Percentiles rank a stretch among this genome's conserved stretches.
phyloP scores from a whole-genome alignment of 208 protist species.

The Blechomonas ayalai region DNA sequence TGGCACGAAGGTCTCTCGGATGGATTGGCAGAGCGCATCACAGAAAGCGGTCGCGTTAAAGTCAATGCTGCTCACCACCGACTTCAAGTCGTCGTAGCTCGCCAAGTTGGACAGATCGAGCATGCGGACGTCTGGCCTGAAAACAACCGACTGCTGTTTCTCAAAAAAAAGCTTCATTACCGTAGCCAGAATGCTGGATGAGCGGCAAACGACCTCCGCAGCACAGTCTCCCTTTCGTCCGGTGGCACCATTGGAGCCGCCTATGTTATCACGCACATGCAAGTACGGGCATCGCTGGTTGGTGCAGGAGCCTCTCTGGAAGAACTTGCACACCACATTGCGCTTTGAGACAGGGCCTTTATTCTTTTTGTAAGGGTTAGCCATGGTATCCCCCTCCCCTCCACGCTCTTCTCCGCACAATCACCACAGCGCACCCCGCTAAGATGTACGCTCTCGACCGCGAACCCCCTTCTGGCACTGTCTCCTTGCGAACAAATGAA shows the following conservation, averaged over 20 bases:
- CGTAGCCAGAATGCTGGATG: slow-evolving; percentile 42
- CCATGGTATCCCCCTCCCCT: slow-evolving; percentile 8
- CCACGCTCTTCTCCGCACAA: background rate
- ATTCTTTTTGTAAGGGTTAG: slow-evolving; percentile 62
- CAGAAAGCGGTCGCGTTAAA: slow-evolving; percentile 82
- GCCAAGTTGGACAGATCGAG: slow-evolving; percentile 56
- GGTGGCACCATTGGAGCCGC: slow-evolving; percentile 6
- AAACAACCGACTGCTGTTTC: slow-evolving; percentile 67
- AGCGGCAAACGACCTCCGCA: background rate
- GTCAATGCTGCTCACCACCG: slow-evolving; percentile 60
- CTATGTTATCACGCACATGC: slow-evolving; percentile 43
- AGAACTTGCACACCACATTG: slow-evolving; percentile 57
- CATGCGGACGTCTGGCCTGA: slow-evolving; percentile 31
- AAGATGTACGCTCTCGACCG: background rate
- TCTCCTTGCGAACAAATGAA: slow-evolving; percentile 1
- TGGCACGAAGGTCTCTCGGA: slow-evolving; percentile 52
- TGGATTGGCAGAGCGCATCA: slow-evolving; percentile 56
- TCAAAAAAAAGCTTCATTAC: slow-evolving; percentile 88
- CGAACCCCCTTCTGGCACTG: background rate
- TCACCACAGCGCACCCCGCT: background rate
- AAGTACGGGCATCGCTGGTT: slow-evolving; percentile 71
- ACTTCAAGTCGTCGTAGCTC: slow-evolving; percentile 35
- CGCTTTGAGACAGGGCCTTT: slow-evolving; percentile 20
- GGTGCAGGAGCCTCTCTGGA: slow-evolving; percentile 52
- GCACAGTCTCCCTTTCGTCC: slow-evolving; percentile 4